Evolutionary conservation across 1,284 basidiomycete species (phyloP), one percentile per base, ranked within the genome.

Genomic region (Anthracocystis setariae): DNA sequence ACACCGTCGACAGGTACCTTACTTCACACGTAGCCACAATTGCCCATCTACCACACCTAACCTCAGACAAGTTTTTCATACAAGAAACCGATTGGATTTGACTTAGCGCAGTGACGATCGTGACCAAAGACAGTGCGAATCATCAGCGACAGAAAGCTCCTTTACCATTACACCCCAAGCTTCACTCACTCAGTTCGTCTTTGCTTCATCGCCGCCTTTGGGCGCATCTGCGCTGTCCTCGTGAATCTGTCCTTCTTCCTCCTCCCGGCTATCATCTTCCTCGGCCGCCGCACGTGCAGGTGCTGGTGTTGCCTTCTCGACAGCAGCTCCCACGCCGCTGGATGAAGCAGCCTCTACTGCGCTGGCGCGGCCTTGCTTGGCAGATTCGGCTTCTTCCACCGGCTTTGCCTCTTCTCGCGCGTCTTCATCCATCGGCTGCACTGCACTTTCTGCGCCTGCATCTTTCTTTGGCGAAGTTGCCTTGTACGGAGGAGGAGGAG

Each of bases 341-440:
- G 35, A 37, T 17, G 35, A 47, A 33, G 35, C 35, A 37, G 35
- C 35, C 5, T 37, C 39, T 21, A 18, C 39, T 21, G 39, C 39
- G 18, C 18, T 15, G 18, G 39, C n/a, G 39, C 18, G 20, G 35
- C 5, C 20, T 27, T 37, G 8, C 35, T 37, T 37, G 5, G 35
- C 35, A n/a, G 35, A 5, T 9, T 37, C 35, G n/a, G 8, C 17
- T 15, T 37, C 15, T 13, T 37, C 15, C 5, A 15, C n/a, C n/a
- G 35, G 35, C 29, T 49, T 54, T 23, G 58, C 29, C 18, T 39
- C 17, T 37, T 48, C 50, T 1, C 35, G 60, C 5, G 39, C 40
- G 27, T 63, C 60, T 5, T 47, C 54, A 2, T 63, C 60, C 60
- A 63, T 63, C 24, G 60, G 48, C 40, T 63, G 48, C 23, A 35